Base-by-base conservation (phyloP, 306 rosid genomes). In the Citrullus mucosospermus region DNA sequence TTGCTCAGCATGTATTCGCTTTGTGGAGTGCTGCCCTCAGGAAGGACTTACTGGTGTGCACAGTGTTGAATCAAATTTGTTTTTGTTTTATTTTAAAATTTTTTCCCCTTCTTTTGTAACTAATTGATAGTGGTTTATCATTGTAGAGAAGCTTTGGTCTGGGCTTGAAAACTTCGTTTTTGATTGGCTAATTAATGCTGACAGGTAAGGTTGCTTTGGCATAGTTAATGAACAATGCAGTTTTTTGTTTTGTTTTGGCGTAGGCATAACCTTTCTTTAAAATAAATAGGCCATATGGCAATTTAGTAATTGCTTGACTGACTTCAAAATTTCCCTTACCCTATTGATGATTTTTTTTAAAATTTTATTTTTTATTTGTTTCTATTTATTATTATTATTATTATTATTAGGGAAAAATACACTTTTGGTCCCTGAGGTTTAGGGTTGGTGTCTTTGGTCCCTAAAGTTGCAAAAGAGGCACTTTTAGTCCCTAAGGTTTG, bases 21-120 rank as follows among this genome's bases (percentile, higher is more conserved):
- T 96, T 87, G 99, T 89, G 80, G 99, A 96, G 89, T 96, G 97
- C 91, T 96, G 99, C 87, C 99, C 98, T 4, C 99, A 93, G 87
- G 99, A 93, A 87, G 99, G 98, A 70, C 91, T 96, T 82, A 96
- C 98, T 58, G 99, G 99, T 93, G 80, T 80, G 85, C 80, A 63
- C 69, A 68, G 80, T 75, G 66, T 60, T 30, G 57, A 58, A 30
- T 78, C 74, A 28, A 57, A 54, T 68, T 71, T 22, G 54, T 79
- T 66, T 65, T 28, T n/a, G 44, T 9, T 44, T 25, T 80, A 34
- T 32, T 5, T 48, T 25, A 25, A 25, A 25, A 6, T 51, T 34
- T 65, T 57, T 57, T 25, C 28, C 28, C 28, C 1, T 32, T 20
- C 57, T 76, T 36, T 80, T 55, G 53, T 78, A 32, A 48, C 38